Percentiles rank a stretch among this genome's conserved stretches.
Evolutionary conservation across 345 rosid species (phyloP).

Genomic region (Eucalyptus viminalis): DNA sequence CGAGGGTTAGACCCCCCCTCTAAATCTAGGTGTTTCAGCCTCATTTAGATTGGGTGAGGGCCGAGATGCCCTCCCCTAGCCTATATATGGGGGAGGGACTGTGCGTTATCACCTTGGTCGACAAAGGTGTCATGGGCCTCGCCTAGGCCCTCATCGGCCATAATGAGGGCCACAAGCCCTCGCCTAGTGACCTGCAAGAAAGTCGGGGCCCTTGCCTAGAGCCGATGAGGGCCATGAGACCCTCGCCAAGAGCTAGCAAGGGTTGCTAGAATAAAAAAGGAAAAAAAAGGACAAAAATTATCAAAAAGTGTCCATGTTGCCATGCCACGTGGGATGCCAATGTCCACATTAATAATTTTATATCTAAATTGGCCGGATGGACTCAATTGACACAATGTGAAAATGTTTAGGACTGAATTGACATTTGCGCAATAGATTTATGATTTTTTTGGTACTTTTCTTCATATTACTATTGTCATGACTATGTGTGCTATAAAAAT

Average conservation of each 20-base stretch:
- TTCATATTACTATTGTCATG: not conserved
- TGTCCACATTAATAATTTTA: no score
- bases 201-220: not conserved
- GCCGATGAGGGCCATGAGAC: rapidly evolving
- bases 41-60: rapidly evolving
- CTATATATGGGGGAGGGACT: rapidly evolving
- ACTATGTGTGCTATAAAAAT: not conserved
- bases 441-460: no score
- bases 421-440: no score
- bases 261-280: not conserved
- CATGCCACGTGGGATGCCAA: not conserved
- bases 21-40: not conserved
- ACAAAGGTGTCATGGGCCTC: rapidly evolving
- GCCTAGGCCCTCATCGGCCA: rapidly evolving
- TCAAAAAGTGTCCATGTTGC: not conserved
- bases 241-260: rapidly evolving
- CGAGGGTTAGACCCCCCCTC: not conserved
- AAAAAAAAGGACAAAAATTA: no score
- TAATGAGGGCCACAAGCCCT: not conserved
- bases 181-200: not conserved
- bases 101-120: rapidly evolving
- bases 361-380: rapidly evolving
- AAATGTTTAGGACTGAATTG: not conserved
- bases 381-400: rapidly evolving
- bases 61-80: not conserved